A percentile compares a stretch with the other conserved stretches of the same genome.
Evolutionary conservation across 2,329 filamentous ascomycete species (phyloP).

Genomic region (Mycogone perniciosa): DNA sequence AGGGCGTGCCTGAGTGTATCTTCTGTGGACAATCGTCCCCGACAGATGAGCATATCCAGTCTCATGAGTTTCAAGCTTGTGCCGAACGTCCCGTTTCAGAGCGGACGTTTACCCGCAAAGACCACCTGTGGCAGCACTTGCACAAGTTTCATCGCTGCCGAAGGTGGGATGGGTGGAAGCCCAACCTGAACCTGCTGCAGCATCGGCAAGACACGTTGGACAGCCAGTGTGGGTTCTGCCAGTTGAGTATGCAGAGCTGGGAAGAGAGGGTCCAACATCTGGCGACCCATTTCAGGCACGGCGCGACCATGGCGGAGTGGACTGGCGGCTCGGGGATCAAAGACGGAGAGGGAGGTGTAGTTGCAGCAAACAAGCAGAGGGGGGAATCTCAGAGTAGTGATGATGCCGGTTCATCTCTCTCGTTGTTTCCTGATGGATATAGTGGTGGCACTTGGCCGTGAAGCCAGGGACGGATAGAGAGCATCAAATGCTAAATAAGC

Average conservation of each 20-base stretch:
- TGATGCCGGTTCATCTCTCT: not conserved
- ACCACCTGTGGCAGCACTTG: conserved; percentile 37
- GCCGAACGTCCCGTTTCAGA: conserved; percentile 40
- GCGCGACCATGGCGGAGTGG: conserved; percentile 38
- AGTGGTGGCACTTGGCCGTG: no score
- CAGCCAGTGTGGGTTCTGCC: conserved; percentile 35
- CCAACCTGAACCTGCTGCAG: conserved; percentile 28
- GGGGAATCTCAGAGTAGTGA: not conserved
- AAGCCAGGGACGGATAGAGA: not conserved
- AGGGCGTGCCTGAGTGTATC: conserved; percentile 35
- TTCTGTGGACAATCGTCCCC: conserved; percentile 33
- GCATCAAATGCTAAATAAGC: not conserved
- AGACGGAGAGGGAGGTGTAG: not conserved
- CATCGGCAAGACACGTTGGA: conserved; percentile 20
- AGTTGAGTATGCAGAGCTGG: conserved; percentile 31
- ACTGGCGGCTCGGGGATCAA: conserved; percentile 39
- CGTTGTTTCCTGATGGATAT: not conserved
- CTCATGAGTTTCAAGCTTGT: conserved; percentile 41
- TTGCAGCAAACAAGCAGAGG: not conserved
- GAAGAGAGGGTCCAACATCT: conserved; percentile 32
- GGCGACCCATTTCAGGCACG: conserved; percentile 36
- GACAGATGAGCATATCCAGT: conserved; percentile 29
- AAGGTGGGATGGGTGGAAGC: conserved; percentile 43
- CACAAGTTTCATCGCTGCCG: conserved; percentile 40
- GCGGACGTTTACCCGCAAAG: conserved; percentile 36